Base-by-base conservation (phyloP, 23 red algal genomes). In the Pyropia haitanensis region DNA sequence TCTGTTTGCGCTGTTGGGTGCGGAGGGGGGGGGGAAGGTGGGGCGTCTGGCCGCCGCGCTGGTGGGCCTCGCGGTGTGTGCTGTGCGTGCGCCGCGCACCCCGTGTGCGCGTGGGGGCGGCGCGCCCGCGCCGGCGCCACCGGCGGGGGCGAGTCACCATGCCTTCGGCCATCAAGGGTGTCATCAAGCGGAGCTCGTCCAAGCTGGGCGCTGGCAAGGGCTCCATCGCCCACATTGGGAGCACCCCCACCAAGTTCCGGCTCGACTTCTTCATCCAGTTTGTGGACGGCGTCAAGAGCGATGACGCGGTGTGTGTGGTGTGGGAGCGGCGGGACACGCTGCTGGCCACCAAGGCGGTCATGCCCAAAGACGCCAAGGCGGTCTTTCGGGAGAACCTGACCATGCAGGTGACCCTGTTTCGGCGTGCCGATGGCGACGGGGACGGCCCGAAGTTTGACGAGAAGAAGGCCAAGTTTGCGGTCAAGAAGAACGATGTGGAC, bases 391-490 rank as follows among this genome's bases (percentile, higher is more conserved):
- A 87, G 10, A 69, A 58, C 19, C 54, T 87, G 14, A 59, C 69
- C 15, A 60, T 87, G 71, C 61, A 87, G 7, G 61, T 51, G 6
- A 87, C 81, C 28, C 56, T 87, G 2, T 87, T 87, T 71, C 70
- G 81, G 50, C 67, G 64, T n/a, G 33, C 18, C 4, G 29, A 54
- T 6, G 46, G 61, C 16, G 55, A 66, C 51, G n/a, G 64, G 30
- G 73, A 63, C 18, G 34, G 28, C 34, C 61, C 76, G 8, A 68
- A 73, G 29, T 88, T 88, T 78, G 83, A 88, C 53, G 83, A 88
- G 57, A 88, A 88, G 51, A 53, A 62, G 52, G 72, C 73, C n/a
- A 88, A 88, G 58, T 60, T 88, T 55, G 73, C 63, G 4, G 21
- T 88, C 27, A 24, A 72, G 24, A 79, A 79, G 24, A 72, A 64